Conservation (phyloP, 768 basidiomycete genomes). For the Tulasnella sp. region DNA sequence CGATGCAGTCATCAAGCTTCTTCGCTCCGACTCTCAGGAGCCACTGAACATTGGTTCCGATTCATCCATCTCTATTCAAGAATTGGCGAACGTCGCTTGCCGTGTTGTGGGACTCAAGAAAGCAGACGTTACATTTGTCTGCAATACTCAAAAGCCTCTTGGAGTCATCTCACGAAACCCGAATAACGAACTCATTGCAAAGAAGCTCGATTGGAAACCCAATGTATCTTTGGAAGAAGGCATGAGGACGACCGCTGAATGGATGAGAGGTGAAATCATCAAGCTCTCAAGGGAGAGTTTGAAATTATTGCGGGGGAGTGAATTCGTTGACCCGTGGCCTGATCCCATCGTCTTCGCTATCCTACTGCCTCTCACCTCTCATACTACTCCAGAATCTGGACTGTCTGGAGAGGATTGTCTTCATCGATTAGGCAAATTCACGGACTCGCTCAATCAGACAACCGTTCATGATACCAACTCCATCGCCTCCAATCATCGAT, state of each 20-base stretch:
- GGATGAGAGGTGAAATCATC: slow-evolving; percentile 34
- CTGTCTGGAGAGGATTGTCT: no score
- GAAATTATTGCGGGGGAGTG: slow-evolving; percentile 24
- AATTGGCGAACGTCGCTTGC: slow-evolving; percentile 34
- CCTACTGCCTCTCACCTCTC: slow-evolving; percentile 46
- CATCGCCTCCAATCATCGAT: slow-evolving; percentile 24
- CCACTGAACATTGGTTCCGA: slow-evolving; percentile 45
- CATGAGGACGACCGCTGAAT: slow-evolving; percentile 34
- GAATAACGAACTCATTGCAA: slow-evolving; percentile 31
- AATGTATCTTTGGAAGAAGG: slow-evolving; percentile 33
- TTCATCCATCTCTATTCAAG: slow-evolving; percentile 30
- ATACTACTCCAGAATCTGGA: slow-evolving; percentile 26
- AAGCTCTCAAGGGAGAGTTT: slow-evolving; percentile 13
- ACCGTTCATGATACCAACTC: slow-evolving; percentile 33
- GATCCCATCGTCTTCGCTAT: slow-evolving; percentile 35
- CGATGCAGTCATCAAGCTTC: slow-evolving; percentile 35
- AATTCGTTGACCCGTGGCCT: slow-evolving; percentile 29
- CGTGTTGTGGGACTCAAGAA: slow-evolving; percentile 25
- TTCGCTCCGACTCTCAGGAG: slow-evolving; percentile 27
- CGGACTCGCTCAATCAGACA: slow-evolving; percentile 33
- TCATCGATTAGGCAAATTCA: slow-evolving; percentile 31
- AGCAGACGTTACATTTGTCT: slow-evolving; percentile 24
- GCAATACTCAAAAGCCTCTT: slow-evolving; percentile 26
- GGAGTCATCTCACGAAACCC: slow-evolving; percentile 43
- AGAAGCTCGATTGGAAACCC: slow-evolving; percentile 34